Base-by-base conservation (phyloP, 352 stramenopile genomes). In the Globisporangium mamillatum region DNA sequence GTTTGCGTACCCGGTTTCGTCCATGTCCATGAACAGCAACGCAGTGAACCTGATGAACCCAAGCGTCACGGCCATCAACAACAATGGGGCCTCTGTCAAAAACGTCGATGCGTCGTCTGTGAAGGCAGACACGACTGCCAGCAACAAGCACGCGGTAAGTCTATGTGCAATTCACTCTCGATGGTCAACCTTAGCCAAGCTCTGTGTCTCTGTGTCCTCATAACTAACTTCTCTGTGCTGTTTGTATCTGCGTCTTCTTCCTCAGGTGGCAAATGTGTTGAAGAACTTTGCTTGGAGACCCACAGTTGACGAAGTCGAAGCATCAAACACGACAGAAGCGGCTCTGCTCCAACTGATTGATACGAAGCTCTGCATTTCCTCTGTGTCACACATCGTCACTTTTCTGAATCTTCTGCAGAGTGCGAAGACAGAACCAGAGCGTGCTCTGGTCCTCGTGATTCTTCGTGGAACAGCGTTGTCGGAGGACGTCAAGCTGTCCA, bases 371-470 rank as follows among this genome's bases (percentile, higher is more conserved):
- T 74, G 75, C 18, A 63, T 94, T 41, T 73, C 74, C 20, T 88
- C 81, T 20, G 60, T 84, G 34, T 71, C 70, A 22, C 80, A 84
- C 67, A 66, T 92, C 22, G 44, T 75, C 38, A 79, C 77, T 38
- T 92, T 94, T 59, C 72, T 94, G 22, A 78, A 88, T 53, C 63
- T 89, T 34, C 66, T 94, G 10, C 71, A 78, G 7, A 62, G 69
- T 34, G 88, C 83, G 44, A 90, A 88, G 72, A 87, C 84, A 0
- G 86, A 94, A 58, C 77, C 84, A 10, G 84, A 92, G 54, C 76
- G 91, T 69, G 86, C 86, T 3, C 67, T 92, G 4, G 81, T 86
- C 18, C 79, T 94, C 32, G 79, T 92, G 48, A 78, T 92, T 10
- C 76, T 94, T 29, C 86, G 86, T 55, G 81, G 75, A 52, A 94